Percentiles rank a stretch among this genome's conserved stretches.
Evolutionary conservation across 768 basidiomycete genomes (phyloP).

Genomic region (Tricholoma bakamatsutake): DNA sequence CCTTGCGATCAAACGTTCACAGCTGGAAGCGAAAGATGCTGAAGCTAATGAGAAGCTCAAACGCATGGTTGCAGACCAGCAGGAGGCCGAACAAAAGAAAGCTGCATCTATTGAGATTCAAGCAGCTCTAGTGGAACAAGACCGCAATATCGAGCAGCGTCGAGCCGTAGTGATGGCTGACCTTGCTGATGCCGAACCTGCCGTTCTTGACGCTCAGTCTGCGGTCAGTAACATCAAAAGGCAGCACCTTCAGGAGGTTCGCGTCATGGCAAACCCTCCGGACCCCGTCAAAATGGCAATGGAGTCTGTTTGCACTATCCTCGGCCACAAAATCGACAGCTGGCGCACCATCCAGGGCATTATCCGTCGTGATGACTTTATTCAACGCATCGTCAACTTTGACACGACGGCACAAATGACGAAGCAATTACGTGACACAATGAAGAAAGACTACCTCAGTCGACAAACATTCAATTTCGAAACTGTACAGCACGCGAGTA

Average conservation of each 20-base stretch:
- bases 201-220: conserved; percentile 88
- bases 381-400: conserved; percentile 91
- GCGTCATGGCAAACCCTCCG: conserved; percentile 97
- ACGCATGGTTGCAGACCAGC: conserved; percentile 97
- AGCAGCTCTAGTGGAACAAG: conserved; percentile 87
- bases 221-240: conserved; percentile 98
- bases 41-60: conserved; percentile 97
- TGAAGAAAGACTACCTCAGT: conserved; percentile 91
- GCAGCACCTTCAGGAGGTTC: conserved; percentile 93
- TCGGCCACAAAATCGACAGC: conserved; percentile 94
- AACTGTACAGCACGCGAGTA: conserved; percentile 89
- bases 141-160: conserved; percentile 83
- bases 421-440: conserved; percentile 76
- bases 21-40: conserved; percentile 87
- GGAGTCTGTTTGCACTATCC: conserved; percentile 95
- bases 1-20: conserved; percentile 87
- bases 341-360: conserved; percentile 96
- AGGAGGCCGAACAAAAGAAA: conserved; percentile 98
- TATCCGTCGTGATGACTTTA: conserved; percentile 96
- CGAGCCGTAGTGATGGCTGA: conserved; percentile 88
- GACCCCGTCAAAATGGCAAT: conserved; percentile 97
- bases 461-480: conserved; percentile 93
- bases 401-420: conserved; percentile 91
- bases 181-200: conserved; percentile 96
- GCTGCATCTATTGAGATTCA: conserved; percentile 94